Evolutionary conservation across 768 basidiomycete species (phyloP).

Genomic region (Phaffia tasmanica): DNA sequence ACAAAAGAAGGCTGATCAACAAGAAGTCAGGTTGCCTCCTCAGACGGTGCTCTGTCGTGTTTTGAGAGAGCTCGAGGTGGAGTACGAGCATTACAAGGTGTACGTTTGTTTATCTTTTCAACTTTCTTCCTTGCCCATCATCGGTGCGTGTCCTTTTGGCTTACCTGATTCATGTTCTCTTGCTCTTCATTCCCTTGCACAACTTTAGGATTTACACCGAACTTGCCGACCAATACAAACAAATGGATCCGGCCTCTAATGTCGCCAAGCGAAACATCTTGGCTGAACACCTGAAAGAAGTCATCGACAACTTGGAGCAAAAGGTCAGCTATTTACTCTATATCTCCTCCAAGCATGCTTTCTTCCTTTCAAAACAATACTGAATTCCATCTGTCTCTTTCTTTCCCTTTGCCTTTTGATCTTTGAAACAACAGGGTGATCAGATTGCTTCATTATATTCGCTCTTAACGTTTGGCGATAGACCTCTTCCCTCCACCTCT

Average conservation of each 20-base stretch:
- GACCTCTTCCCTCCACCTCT: slow-evolving; percentile 13
- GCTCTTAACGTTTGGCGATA: slow-evolving; percentile 51
- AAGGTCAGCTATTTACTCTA: slow-evolving; percentile 49
- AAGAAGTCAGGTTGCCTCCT: slow-evolving; percentile 50
- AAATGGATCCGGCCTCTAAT: slow-evolving; percentile 73
- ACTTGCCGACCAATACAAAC: slow-evolving; percentile 83
- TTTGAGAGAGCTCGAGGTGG: slow-evolving; percentile 79
- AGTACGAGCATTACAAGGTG: slow-evolving; percentile 91
- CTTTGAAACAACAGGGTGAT: slow-evolving; percentile 53
- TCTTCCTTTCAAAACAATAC: neutral
- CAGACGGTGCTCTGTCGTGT: slow-evolving; percentile 79
- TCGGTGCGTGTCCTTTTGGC: neutral
- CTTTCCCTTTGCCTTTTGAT: neutral
- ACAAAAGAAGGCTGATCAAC: too few species aligned
- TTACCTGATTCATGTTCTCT: neutral
- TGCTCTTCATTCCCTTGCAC: slow-evolving; percentile 1
- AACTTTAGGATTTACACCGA: slow-evolving; percentile 67
- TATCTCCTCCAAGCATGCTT: neutral
- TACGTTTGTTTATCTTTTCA: slow-evolving; percentile 39
- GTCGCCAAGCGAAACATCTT: slow-evolving; percentile 71
- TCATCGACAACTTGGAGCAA: slow-evolving; percentile 80
- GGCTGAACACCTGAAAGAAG: slow-evolving; percentile 76
- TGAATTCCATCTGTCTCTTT: neutral
- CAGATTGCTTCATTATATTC: slow-evolving; percentile 88
- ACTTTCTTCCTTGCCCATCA: neutral